Evolutionary conservation across 345 rosid genomes (phyloP).

Genomic region (Lepidium aucheri): DNA sequence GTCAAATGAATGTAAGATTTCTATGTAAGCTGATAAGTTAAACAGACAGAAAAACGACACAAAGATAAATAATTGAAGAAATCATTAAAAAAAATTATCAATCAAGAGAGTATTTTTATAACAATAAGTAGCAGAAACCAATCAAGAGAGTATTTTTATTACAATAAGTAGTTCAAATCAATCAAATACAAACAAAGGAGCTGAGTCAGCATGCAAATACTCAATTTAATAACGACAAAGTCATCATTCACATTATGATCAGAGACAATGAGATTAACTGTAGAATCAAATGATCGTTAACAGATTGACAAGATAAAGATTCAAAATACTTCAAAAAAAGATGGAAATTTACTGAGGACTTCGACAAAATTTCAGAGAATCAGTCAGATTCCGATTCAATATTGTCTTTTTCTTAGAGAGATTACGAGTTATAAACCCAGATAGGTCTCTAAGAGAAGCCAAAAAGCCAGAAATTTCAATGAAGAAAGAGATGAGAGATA

Average conservation of each 20-base stretch:
- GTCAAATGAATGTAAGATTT: too few species aligned
- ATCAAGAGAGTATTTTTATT: neutral
- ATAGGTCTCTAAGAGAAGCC: too few species aligned
- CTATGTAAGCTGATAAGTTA: neutral
- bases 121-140: neutral
- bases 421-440: too few species aligned
- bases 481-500: too few species aligned
- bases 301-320: neutral
- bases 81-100: neutral
- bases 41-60: too few species aligned
- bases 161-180: neutral
- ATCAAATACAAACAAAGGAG: constrained; percentile 6
- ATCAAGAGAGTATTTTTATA: neutral
- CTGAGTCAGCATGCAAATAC: constrained; percentile 7
- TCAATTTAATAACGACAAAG: neutral
- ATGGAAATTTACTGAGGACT: too few species aligned
- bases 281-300: neutral
- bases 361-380: too few species aligned
- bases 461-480: too few species aligned
- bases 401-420: too few species aligned
- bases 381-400: too few species aligned
- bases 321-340: neutral
- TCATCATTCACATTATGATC: neutral
- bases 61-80: too few species aligned
- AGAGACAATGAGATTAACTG: neutral